phyloP scores from a whole-genome alignment of 2,329 filamentous ascomycete species.

The Aspergillus glaucus region DNA sequence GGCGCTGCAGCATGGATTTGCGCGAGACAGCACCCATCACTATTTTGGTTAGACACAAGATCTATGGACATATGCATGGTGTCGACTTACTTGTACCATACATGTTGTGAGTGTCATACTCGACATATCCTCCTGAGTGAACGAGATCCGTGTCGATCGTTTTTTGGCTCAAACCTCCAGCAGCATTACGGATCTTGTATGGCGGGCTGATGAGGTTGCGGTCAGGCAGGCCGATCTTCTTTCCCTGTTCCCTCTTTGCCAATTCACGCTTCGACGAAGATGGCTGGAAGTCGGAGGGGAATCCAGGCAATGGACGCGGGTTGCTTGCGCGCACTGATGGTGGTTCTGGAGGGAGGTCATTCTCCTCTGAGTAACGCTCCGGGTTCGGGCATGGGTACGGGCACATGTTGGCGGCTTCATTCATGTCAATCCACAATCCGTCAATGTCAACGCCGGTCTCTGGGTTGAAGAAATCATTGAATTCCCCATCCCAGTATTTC shows the following conservation, averaged over 20 bases:
- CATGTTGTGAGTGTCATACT: constrained; percentile 73
- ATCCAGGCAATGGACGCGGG: constrained; percentile 62
- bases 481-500: constrained; percentile 64
- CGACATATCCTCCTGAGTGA: constrained; percentile 54
- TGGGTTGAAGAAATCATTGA: constrained; percentile 58
- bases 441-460: constrained; percentile 67
- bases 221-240: constrained; percentile 53
- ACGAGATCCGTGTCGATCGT: constrained; percentile 63
- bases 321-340: constrained; percentile 55
- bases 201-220: constrained; percentile 59
- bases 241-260: constrained; percentile 19
- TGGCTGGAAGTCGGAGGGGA: constrained; percentile 62
- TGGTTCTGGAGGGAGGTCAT: constrained; percentile 50
- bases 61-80: no score
- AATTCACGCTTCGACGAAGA: constrained; percentile 12
- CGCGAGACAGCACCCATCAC: constrained; percentile 65
- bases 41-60: constrained; percentile 7
- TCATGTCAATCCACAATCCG: constrained; percentile 71
- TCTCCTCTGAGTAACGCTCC: constrained; percentile 43
- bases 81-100: constrained; percentile 55
- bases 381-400: constrained; percentile 52
- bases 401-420: constrained; percentile 51
- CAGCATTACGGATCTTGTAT: constrained; percentile 60
- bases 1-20: constrained; percentile 59
- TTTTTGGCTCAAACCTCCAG: constrained; percentile 47